Evolutionary conservation across 768 basidiomycete genomes (phyloP).

Genomic region (Boletellus ananiceps): DNA sequence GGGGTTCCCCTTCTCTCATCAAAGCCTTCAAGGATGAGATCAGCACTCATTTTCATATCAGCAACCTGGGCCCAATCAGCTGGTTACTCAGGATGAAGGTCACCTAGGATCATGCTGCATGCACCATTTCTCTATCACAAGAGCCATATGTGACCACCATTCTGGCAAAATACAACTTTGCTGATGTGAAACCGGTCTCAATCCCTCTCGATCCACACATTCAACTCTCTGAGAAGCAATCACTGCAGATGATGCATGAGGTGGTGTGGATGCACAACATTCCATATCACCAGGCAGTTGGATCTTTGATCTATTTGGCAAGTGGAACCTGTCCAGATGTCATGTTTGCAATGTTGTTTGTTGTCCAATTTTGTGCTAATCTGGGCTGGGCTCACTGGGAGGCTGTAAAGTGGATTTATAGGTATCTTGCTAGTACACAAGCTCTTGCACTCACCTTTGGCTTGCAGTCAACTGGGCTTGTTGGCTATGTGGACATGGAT

Average conservation of each 20-base stretch:
- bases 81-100: constrained; percentile 6
- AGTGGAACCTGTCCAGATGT: not conserved
- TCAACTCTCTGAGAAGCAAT: not conserved
- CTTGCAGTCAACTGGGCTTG: not conserved
- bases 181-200: not conserved
- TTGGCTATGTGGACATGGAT: not conserved
- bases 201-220: not conserved
- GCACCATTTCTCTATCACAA: not conserved
- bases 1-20: not conserved
- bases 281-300: not conserved
- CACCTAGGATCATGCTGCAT: not conserved
- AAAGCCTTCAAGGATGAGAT: not conserved
- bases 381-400: not conserved
- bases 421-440: constrained; percentile 12
- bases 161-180: not conserved
- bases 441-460: not conserved
- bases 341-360: not conserved
- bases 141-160: not conserved
- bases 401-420: constrained; percentile 5
- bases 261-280: not conserved
- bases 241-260: not conserved
- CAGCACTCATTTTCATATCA: not conserved
- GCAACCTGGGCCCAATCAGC: not conserved
- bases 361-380: not conserved
- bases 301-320: not conserved